phyloP scores from a whole-genome alignment of 306 rosid genomes.

The Oemleria cerasiformis region DNA sequence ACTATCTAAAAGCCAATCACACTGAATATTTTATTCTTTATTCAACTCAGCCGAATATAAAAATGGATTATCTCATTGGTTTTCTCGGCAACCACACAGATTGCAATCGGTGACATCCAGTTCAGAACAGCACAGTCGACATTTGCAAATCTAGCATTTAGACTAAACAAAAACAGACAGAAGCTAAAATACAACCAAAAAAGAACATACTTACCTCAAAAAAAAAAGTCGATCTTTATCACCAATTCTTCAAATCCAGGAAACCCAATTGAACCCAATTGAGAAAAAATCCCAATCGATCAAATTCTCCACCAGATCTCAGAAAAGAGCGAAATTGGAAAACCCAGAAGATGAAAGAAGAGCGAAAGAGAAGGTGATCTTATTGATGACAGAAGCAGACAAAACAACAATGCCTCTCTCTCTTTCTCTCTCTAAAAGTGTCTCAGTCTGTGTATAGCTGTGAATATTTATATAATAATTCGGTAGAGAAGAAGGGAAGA shows the following conservation, averaged over 20 bases:
- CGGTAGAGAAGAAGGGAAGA: slow-evolving; percentile 12
- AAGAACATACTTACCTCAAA: slow-evolving; percentile 24
- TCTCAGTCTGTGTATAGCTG: slow-evolving; percentile 44
- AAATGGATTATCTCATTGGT: slow-evolving; percentile 1
- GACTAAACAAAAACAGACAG: slow-evolving; percentile 13
- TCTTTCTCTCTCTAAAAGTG: slow-evolving; percentile 25
- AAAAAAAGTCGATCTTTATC: slow-evolving; percentile 23
- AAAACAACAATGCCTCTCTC: slow-evolving; percentile 22
- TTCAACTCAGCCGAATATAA: slow-evolving; percentile 11
- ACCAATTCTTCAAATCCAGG: slow-evolving; percentile 23
- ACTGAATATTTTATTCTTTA: background rate
- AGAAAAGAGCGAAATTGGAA: background rate
- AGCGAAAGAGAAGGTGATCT: slow-evolving; percentile 12
- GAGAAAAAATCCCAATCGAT: slow-evolving; percentile 30
- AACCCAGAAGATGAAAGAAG: slow-evolving; percentile 12
- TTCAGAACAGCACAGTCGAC: background rate
- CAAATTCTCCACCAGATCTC: slow-evolving; percentile 18
- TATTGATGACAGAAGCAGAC: slow-evolving; percentile 12
- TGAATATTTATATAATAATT: slow-evolving; percentile 27
- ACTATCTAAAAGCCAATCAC: slow-evolving; percentile 8
- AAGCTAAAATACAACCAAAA: background rate
- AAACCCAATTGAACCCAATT: slow-evolving; percentile 31
- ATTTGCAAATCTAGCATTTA: background rate
- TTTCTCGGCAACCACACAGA: slow-evolving; percentile 11
- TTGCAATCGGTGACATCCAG: slow-evolving; percentile 19